A percentile compares a stretch with the other conserved stretches of the same genome.
Evolutionary conservation across 345 rosid species (phyloP).

Genomic region (Citrus australasica): DNA sequence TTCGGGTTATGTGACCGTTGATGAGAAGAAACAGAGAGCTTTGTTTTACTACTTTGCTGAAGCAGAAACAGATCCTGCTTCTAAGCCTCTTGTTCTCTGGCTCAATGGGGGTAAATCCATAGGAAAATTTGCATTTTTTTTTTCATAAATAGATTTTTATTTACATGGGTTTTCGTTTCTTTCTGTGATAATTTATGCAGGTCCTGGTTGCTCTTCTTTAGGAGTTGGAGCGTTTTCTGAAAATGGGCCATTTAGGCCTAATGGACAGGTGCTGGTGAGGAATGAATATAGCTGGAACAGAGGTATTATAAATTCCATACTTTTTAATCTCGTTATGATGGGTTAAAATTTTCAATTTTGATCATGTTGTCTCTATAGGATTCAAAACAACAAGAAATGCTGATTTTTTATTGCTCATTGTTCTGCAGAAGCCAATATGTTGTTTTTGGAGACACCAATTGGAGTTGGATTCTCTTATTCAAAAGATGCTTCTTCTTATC

Average conservation of each 20-base stretch:
- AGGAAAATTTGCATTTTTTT: not conserved
- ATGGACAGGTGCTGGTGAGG: slow-evolving; percentile 63
- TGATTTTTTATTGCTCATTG: slow-evolving; percentile 9
- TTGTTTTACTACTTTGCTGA: slow-evolving; percentile 96
- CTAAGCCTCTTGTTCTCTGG: slow-evolving; percentile 96
- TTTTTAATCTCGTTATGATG: not conserved
- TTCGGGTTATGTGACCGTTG: slow-evolving; percentile 86
- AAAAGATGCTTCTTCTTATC: slow-evolving; percentile 53
- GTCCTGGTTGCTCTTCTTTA: slow-evolving; percentile 97
- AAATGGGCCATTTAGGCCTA: slow-evolving; percentile 96
- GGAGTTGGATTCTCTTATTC: slow-evolving; percentile 99
- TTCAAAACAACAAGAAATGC: not conserved
- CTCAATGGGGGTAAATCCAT: slow-evolving; percentile 71
- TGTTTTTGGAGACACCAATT: slow-evolving; percentile 88
- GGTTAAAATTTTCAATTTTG: not conserved
- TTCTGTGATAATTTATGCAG: slow-evolving; percentile 25
- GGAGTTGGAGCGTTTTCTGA: slow-evolving; percentile 98
- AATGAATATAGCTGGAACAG: slow-evolving; percentile 91
- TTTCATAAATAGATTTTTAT: not conserved
- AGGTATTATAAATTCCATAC: slow-evolving; percentile 31
- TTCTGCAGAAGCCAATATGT: slow-evolving; percentile 84
- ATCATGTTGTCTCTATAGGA: not conserved
- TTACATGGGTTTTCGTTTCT: not conserved
- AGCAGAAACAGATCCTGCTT: slow-evolving; percentile 67
- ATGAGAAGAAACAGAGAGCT: slow-evolving; percentile 62